These are phyloP conservation scores for Nakazawaea wickerhamii DNA, from an alignment of 805 yeast genomes.

Conservation along the genomic window DNA sequence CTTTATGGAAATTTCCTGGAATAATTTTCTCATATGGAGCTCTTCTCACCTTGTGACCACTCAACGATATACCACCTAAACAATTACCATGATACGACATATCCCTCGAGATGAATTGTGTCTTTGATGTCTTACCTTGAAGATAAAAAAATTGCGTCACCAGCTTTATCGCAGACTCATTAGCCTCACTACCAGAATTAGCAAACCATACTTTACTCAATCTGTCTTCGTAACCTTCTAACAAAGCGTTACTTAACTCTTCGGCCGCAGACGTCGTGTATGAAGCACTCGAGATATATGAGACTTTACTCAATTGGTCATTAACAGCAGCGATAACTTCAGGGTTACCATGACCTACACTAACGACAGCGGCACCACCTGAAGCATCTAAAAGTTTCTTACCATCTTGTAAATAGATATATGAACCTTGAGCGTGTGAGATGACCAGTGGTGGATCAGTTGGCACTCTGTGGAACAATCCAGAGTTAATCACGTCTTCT, in stretches of 20 bases:
- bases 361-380: slow-evolving; percentile 22
- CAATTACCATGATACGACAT: slow-evolving; percentile 22
- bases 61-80: slow-evolving; percentile 17
- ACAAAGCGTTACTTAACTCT: slow-evolving; percentile 12
- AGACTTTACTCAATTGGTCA: slow-evolving; percentile 12
- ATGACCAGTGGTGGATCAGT: neutral
- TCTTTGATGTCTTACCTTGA: slow-evolving; percentile 16
- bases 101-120: slow-evolving; percentile 19
- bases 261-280: slow-evolving; percentile 16
- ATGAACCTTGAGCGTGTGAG: slow-evolving; percentile 11
- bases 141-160: slow-evolving; percentile 22
- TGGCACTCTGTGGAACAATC: neutral
- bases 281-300: slow-evolving; percentile 12
- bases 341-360: slow-evolving; percentile 16
- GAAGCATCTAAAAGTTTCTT: slow-evolving; percentile 15
- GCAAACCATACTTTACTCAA: slow-evolving; percentile 16
- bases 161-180: slow-evolving; percentile 32
- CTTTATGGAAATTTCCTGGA: slow-evolving; percentile 16
- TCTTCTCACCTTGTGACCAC: slow-evolving; percentile 17
- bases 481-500: neutral
- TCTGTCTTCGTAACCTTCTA: slow-evolving; percentile 10
- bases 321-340: slow-evolving; percentile 13
- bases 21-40: slow-evolving; percentile 13
- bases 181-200: slow-evolving; percentile 28
- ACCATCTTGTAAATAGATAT: slow-evolving; percentile 15